Evolutionary conservation across 345 rosid species (phyloP).

Genomic region (Aurinia saxatilis): DNA sequence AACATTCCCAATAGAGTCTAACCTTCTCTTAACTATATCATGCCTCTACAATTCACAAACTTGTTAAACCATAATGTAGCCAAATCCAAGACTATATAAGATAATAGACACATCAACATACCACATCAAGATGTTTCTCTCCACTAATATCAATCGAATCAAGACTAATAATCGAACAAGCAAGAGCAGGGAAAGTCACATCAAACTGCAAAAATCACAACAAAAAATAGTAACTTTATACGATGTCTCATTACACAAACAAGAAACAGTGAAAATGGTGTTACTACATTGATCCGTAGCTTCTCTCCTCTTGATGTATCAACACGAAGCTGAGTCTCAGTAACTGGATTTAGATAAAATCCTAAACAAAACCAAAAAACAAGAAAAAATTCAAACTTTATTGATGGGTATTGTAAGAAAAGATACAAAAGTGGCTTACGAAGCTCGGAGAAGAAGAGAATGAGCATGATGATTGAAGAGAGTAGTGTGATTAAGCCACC

Average conservation of each 20-base stretch:
- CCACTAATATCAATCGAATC: too few relatives aligned
- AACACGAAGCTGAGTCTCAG: conserved; percentile 88
- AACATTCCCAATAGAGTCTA: conserved; percentile 68
- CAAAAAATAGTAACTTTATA: too few relatives aligned
- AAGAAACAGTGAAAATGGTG: background rate
- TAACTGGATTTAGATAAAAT: conserved; percentile 76
- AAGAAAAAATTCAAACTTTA: background rate
- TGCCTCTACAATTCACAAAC: conserved; percentile 53
- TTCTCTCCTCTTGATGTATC: conserved; percentile 98
- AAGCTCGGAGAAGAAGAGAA: conserved; percentile 80
- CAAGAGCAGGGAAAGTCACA: too few relatives aligned
- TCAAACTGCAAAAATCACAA: conserved; percentile 90
- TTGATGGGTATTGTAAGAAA: too few relatives aligned
- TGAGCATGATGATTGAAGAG: conserved; percentile 49
- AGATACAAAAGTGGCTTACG: conserved; percentile 17
- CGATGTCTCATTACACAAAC: too few relatives aligned
- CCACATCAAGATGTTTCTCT: too few relatives aligned
- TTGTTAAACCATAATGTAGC: too few relatives aligned
- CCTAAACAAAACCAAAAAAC: conserved; percentile 36
- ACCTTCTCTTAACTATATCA: conserved; percentile 77
- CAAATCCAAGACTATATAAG: background rate
- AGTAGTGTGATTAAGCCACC: conserved; percentile 80
- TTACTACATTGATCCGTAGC: conserved; percentile 70
- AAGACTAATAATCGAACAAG: too few relatives aligned
- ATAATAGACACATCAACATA: conserved; percentile 42